phyloP scores from a whole-genome alignment of 176 grass and related monocot species.

The Oryza nivara region DNA sequence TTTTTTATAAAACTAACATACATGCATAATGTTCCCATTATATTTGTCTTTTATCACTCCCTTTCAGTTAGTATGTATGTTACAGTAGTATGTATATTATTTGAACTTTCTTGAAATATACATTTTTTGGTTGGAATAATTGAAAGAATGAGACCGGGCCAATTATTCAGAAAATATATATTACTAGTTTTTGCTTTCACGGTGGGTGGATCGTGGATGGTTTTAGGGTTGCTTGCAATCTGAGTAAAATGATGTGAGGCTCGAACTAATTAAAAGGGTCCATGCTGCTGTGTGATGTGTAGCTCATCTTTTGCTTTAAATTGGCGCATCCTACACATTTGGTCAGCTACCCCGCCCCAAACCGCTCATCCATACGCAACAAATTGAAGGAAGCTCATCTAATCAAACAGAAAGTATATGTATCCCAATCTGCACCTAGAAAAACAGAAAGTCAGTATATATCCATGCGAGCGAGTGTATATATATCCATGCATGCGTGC shows the following conservation, averaged over 20 bases:
- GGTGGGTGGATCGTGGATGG: slow-evolving; percentile 64
- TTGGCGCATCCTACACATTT: slow-evolving; percentile 39
- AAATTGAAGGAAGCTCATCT: slow-evolving; percentile 42
- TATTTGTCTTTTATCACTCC: background rate
- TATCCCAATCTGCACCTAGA: background rate
- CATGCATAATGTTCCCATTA: background rate
- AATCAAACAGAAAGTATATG: slow-evolving; percentile 53
- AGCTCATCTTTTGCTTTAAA: slow-evolving; percentile 62
- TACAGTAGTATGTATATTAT: slow-evolving; percentile 2
- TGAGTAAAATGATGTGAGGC: slow-evolving; percentile 85
- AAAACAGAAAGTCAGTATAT: background rate
- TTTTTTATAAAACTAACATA: background rate
- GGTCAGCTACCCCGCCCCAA: slow-evolving; percentile 49
- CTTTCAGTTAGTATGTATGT: slow-evolving; percentile 19
- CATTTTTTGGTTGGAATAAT: background rate
- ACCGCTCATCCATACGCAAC: slow-evolving; percentile 36
- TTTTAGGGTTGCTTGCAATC: slow-evolving; percentile 74
- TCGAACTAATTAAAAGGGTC: slow-evolving; percentile 74
- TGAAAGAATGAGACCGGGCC: slow-evolving; percentile 29
- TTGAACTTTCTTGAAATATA: background rate
- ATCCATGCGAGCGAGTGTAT: background rate
- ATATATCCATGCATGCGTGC: slow-evolving; percentile 15
- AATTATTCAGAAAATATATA: slow-evolving; percentile 29
- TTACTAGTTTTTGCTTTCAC: slow-evolving; percentile 66
- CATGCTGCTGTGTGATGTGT: slow-evolving; percentile 54